Evolutionary conservation across 495 filamentous ascomycete species (phyloP), one percentile per base, ranked within the genome.

Genomic region (Aspergillus taichungensis): DNA sequence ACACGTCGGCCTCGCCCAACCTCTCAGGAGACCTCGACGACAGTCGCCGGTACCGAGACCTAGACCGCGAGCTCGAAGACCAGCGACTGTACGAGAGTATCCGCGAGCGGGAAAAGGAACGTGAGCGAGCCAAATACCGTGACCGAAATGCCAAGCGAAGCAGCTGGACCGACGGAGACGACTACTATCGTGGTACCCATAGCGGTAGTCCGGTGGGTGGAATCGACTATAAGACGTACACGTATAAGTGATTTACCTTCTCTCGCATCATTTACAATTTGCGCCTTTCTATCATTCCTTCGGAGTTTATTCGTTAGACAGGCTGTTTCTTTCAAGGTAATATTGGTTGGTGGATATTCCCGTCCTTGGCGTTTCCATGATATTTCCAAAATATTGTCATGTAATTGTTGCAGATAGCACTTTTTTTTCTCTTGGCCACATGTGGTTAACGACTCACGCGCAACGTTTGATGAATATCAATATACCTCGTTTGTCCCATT

Each of bases 121-220:
- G 60, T 24, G 59, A 62, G 33, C 59, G 54, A 43, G 51, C 43
- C 43, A 53, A 54, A 35, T 56, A 60, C 32, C 46, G 52, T 27
- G 52, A 63, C 34, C 55, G 54, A 30, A 30, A 46, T 8, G 33
- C 51, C 18, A 45, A 53, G 18, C 49, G 57, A 24, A 43, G 51
- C 11, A 66, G 50, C 39, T 58, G 64, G 45, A 46, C 44, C 5
- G 52, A 43, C 29, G 65, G 66, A 6, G 68, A 73, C 10, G 64
- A 67, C 13, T 68, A 66, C 45, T 69, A 71, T 45, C 63, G 64
- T n/a, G 61, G 61, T 37, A 60, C 62, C 28, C 62, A 67, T 13
- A 62, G 62, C 33, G 54, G 60, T 41, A 57, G 60, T 9, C 47
- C 64, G 32, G 53, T 55, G 13, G 53, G 50, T 41, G 57, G 62